These are phyloP conservation scores for Pestalotiopsis sp. DNA, from an alignment of 2,329 filamentous ascomycete genomes.

Conservation along the genomic window DNA sequence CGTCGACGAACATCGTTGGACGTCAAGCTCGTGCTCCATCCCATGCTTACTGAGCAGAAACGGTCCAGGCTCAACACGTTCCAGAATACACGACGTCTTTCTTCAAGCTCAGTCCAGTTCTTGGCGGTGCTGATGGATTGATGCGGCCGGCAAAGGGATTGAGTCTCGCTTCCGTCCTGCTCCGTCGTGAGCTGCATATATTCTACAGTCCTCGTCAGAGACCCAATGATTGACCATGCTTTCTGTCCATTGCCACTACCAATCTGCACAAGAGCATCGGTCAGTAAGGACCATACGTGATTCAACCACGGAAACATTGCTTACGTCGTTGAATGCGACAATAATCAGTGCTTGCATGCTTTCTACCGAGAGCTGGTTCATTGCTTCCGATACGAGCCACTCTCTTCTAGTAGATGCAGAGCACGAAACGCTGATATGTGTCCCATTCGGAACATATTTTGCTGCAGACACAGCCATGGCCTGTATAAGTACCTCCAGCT, in stretches of 20 bases:
- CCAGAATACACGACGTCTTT: conserved; percentile 35
- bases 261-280: conserved; percentile 20
- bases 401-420: conserved; percentile 11
- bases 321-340: conserved; percentile 35
- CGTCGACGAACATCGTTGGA: conserved; percentile 31
- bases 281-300: too few relatives aligned
- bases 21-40: conserved; percentile 34
- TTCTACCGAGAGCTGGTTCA: conserved; percentile 31
- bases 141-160: conserved; percentile 25
- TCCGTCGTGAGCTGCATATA: conserved; percentile 34
- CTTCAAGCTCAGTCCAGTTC: conserved; percentile 34
- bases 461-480: conserved; percentile 30
- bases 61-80: conserved; percentile 35
- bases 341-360: conserved; percentile 35
- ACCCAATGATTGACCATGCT: conserved; percentile 37
- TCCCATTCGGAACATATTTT: conserved; percentile 26
- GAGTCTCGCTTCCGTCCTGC: conserved; percentile 22
- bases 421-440: conserved; percentile 16
- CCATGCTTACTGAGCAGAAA: conserved; percentile 13
- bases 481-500: conserved; percentile 31
- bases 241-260: conserved; percentile 26
- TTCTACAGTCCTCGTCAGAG: conserved; percentile 35
- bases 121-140: conserved; percentile 25
- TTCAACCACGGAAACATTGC: neutral
- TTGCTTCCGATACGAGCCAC: conserved; percentile 29